Conservation (phyloP, 352 stramenopile genomes). For the Chrysophaeum taylorii region DNA sequence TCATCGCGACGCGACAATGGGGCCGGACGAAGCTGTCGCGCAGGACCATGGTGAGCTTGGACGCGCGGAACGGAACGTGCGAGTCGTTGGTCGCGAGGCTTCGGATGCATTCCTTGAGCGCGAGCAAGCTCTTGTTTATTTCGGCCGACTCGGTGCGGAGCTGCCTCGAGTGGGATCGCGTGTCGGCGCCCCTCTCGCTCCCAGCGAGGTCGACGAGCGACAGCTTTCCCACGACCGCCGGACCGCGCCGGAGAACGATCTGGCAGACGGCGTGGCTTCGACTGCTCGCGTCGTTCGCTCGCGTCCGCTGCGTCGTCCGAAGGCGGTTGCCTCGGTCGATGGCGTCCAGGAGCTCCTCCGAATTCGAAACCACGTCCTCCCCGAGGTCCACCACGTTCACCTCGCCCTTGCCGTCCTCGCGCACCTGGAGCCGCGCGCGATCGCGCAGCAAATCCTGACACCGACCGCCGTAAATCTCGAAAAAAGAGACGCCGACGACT, state of each 20-base stretch:
- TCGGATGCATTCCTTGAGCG: constrained; percentile 91
- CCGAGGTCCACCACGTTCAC: constrained; percentile 85
- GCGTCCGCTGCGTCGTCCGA: constrained; percentile 86
- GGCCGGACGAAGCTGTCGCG: constrained; percentile 91
- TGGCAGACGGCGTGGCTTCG: constrained; percentile 88
- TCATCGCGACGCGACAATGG: constrained; percentile 89
- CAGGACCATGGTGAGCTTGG: constrained; percentile 91
- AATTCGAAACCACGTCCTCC: constrained; percentile 69
- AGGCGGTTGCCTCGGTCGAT: constrained; percentile 75
- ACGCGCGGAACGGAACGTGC: constrained; percentile 90
- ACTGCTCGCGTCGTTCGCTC: constrained; percentile 87
- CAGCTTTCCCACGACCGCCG: constrained; percentile 71
- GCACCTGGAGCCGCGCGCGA: constrained; percentile 78
- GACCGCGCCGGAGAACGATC: constrained; percentile 45
- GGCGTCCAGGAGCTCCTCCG: constrained; percentile 72
- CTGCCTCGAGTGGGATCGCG: constrained; percentile 87
- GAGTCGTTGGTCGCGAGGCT: constrained; percentile 74
- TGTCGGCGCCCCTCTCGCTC: constrained; percentile 85
- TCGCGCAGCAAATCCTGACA: constrained; percentile 90
- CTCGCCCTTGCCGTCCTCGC: constrained; percentile 87
- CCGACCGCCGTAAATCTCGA: constrained; percentile 91
- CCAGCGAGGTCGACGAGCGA: constrained; percentile 90
- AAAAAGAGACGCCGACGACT: constrained; percentile 81
- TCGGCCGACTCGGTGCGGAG: constrained; percentile 81
- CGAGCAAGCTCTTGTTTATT: constrained; percentile 92